phyloP scores from a whole-genome alignment of 108 stramenopile genomes.

The Stephanodiscus triporus region DNA sequence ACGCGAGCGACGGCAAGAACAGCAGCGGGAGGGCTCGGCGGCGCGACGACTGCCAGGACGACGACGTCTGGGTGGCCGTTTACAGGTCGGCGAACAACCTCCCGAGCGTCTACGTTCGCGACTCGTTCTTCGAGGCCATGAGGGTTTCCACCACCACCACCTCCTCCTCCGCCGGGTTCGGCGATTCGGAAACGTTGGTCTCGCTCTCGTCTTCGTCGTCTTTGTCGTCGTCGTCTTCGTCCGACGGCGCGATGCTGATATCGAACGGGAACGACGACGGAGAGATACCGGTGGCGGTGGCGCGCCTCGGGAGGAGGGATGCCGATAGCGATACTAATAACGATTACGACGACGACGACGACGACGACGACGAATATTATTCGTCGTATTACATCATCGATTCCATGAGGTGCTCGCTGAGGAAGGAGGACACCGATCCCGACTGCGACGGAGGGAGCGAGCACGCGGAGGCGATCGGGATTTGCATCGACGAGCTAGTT shows the following conservation, averaged over 20 bases:
- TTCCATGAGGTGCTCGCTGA: slow-evolving; percentile 71
- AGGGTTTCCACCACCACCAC: slow-evolving; percentile 51
- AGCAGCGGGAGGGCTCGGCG: no score
- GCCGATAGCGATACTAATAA: background rate
- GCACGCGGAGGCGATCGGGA: slow-evolving; percentile 75
- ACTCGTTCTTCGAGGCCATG: slow-evolving; percentile 85
- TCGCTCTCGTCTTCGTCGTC: background rate
- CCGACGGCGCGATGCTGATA: background rate
- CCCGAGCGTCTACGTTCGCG: slow-evolving; percentile 76
- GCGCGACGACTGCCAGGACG: background rate
- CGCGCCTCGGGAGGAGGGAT: slow-evolving; percentile 44
- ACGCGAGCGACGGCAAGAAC: background rate
- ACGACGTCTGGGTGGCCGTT: slow-evolving; percentile 70
- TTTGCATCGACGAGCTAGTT: slow-evolving; percentile 76
- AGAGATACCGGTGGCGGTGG: slow-evolving; percentile 74
- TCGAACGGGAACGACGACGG: slow-evolving; percentile 18
- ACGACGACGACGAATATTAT: no score
- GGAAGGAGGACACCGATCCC: slow-evolving; percentile 74
- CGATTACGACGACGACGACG: slow-evolving; percentile 36
- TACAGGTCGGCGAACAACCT: slow-evolving; percentile 80
- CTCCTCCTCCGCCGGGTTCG: background rate
- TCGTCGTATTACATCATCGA: slow-evolving; percentile 60
- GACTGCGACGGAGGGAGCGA: slow-evolving; percentile 85
- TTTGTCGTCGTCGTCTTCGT: background rate
- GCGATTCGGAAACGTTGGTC: slow-evolving; percentile 36